Conservation (phyloP, 495 filamentous ascomycete genomes). For the Hyaloscypha variabilis region DNA sequence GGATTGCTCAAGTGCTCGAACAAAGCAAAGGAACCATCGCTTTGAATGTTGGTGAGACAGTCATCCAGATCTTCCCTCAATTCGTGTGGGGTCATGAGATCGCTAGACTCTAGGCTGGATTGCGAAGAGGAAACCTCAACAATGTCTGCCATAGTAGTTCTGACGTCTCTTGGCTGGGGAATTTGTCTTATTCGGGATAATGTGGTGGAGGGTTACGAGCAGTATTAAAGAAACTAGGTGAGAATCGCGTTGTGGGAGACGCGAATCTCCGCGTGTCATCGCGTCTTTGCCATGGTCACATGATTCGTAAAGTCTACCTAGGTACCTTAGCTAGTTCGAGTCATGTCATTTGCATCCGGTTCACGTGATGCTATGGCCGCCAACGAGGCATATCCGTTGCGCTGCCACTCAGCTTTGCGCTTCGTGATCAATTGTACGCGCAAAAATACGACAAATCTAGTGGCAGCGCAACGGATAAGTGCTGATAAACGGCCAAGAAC, state of each 20-base stretch:
- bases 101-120: neutral
- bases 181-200: neutral
- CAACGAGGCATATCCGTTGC: no score
- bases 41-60: slow-evolving; percentile 11
- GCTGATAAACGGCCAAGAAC: no score
- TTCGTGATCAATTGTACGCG: no score
- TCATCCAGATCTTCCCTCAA: neutral
- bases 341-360: no score
- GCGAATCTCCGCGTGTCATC: neutral
- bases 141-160: neutral
- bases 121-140: neutral
- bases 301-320: no score
- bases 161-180: neutral
- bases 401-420: no score
- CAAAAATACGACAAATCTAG: no score
- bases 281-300: no score
- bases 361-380: no score
- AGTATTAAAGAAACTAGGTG: neutral
- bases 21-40: slow-evolving; percentile 6
- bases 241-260: neutral
- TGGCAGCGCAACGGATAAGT: no score
- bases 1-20: slow-evolving; percentile 11
- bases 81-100: neutral
- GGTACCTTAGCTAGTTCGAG: no score
- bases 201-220: neutral